These are phyloP conservation scores for Chrysoporthe cubensis DNA, from an alignment of 2,329 filamentous ascomycete species.

Conservation along the genomic window DNA sequence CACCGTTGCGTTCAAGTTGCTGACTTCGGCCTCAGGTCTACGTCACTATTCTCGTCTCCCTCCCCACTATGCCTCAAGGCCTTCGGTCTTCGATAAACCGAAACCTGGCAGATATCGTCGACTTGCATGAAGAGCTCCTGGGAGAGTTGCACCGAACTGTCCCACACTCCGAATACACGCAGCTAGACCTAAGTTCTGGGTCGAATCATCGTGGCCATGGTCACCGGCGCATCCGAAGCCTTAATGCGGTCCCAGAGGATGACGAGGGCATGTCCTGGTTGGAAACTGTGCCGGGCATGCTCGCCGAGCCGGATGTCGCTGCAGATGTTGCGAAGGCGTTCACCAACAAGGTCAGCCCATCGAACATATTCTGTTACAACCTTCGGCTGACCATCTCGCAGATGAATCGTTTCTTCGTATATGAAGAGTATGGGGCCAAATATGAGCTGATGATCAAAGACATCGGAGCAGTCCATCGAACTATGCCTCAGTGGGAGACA, in stretches of 20 bases:
- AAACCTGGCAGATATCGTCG: constrained; percentile 78
- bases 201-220: constrained; percentile 31
- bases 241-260: constrained; percentile 51
- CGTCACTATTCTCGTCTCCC: constrained; percentile 73
- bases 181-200: constrained; percentile 40
- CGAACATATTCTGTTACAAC: background rate
- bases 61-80: constrained; percentile 66
- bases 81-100: constrained; percentile 75
- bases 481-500: constrained; percentile 73
- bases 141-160: constrained; percentile 72
- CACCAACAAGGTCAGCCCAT: constrained; percentile 53
- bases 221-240: constrained; percentile 53
- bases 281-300: constrained; percentile 53
- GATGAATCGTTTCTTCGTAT: constrained; percentile 82
- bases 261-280: constrained; percentile 46
- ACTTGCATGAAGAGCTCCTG: constrained; percentile 82
- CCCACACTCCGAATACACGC: constrained; percentile 68
- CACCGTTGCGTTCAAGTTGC: background rate
- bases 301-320: constrained; percentile 61
- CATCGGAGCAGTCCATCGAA: constrained; percentile 68
- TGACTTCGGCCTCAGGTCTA: constrained; percentile 61
- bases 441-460: constrained; percentile 86
- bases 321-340: constrained; percentile 66
- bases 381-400: constrained; percentile 41
- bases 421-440: constrained; percentile 90